A percentile compares a stretch with the other conserved stretches of the same genome.
Evolutionary conservation across 495 filamentous ascomycete species (phyloP).

Genomic region (Cairneyella variabilis): DNA sequence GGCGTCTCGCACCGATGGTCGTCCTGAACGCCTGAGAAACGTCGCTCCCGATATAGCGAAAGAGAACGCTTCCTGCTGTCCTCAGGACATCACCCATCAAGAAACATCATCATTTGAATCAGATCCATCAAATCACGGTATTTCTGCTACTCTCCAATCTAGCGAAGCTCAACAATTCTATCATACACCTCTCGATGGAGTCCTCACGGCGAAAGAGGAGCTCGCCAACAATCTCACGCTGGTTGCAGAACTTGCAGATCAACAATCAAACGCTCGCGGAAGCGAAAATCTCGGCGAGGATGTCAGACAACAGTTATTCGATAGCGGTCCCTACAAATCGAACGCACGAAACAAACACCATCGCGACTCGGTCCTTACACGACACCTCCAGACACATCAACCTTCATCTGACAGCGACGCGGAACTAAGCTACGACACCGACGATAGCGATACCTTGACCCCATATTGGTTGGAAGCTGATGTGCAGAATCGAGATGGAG

Average conservation of each 20-base stretch:
- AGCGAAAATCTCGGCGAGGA: not conserved
- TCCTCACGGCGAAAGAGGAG: not conserved
- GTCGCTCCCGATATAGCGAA: not conserved
- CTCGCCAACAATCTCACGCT: no score
- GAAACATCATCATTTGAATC: not conserved
- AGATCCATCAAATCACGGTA: not conserved
- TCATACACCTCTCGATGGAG: not conserved
- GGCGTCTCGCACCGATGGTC: not conserved
- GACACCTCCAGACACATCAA: not conserved
- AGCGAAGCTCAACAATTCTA: not conserved
- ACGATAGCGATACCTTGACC: not conserved
- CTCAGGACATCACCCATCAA: not conserved
- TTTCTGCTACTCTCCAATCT: not conserved
- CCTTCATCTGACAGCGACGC: not conserved
- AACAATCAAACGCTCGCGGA: not conserved
- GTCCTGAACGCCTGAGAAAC: not conserved
- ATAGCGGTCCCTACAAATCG: not conserved
- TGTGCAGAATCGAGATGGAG: not conserved
- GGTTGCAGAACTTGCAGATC: not conserved
- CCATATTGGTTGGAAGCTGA: not conserved
- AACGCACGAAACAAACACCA: not conserved
- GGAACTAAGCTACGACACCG: not conserved
- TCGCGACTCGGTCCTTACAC: not conserved
- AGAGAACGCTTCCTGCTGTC: not conserved
- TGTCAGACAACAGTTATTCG: not conserved